Evolutionary conservation across 1,139 yeast genomes (phyloP), one percentile per base, ranked within the genome.

Genomic region (Pichia sp.): DNA sequence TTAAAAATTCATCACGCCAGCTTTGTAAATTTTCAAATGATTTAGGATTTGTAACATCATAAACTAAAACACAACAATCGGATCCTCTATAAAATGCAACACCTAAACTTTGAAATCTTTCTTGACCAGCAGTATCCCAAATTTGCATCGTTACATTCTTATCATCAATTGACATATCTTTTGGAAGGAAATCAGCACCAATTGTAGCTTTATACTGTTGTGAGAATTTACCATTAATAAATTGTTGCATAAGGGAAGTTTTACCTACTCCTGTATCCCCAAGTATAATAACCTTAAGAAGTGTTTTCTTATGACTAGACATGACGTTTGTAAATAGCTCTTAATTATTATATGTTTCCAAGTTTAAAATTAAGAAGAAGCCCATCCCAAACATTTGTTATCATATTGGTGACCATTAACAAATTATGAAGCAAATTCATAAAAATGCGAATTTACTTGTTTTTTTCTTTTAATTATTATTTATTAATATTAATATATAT

Each of bases 81-180:
- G 98, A 97, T 32, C 98, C 98, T 57, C 98, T 74, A 66, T 92
- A 92, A 64, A 92, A 92, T 1, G 98, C 98, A 39, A 92, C 97
- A 20, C 98, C 98, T 52, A 92, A 73, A 50, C 95, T 82, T 67
- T 92, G 98, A 71, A 92, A 92, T 55, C 98, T 73, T 67, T 92
- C 98, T 70, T 92, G 98, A 29, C 98, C 98, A 3, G 98, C 98
- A 37, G 98, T 92, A 63, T 92, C 98, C 98, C 98, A 92, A 46
- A 92, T 80, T 71, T 92, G 96, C 73, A 85, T 74, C 28, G 89
- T 81, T 11, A 83, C 90, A 53, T 77, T 76, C 56, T 84, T 79
- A 62, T 82, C 92, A 63, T 92, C 97, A 48, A 92, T 76, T 26
- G 74, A 70, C 48, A 92, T 79, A 60, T 92, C 97, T 64, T 90